Percentiles rank a stretch among this genome's conserved stretches.
These are phyloP conservation scores for Pichia exigua DNA, from an alignment of 805 yeast genomes.

Conservation along the genomic window DNA sequence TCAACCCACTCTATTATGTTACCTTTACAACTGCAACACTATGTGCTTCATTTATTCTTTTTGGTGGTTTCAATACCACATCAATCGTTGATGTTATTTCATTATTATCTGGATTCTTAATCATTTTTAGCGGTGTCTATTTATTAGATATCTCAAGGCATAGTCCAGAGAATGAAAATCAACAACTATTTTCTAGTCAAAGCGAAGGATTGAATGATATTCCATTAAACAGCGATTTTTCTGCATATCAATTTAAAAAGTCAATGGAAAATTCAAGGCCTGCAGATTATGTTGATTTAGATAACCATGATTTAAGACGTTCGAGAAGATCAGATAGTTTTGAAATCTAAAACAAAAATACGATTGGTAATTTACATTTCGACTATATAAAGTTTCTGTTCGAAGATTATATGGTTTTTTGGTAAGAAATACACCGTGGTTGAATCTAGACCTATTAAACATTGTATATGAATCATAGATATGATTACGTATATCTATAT, in stretches of 20 bases:
- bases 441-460: not conserved
- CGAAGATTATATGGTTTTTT: not conserved
- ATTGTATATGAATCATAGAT: not conserved
- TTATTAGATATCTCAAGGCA: slow-evolving; percentile 71
- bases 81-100: slow-evolving; percentile 74
- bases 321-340: slow-evolving; percentile 53
- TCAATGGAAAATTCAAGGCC: slow-evolving; percentile 51
- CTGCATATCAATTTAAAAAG: slow-evolving; percentile 64
- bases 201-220: slow-evolving; percentile 50
- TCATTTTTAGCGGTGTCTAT: slow-evolving; percentile 83
- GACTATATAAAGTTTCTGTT: not conserved
- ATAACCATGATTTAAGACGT: slow-evolving; percentile 32
- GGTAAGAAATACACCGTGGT: not conserved
- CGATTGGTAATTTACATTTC: not conserved
- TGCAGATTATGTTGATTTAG: slow-evolving; percentile 19
- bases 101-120: slow-evolving; percentile 74
- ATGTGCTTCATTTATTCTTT: slow-evolving; percentile 76
- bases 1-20: slow-evolving; percentile 84
- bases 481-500: not conserved
- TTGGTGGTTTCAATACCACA: slow-evolving; percentile 81
- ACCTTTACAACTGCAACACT: slow-evolving; percentile 86
- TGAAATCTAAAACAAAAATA: slow-evolving; percentile 24
- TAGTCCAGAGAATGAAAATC: slow-evolving; percentile 38
- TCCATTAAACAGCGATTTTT: slow-evolving; percentile 80
- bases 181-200: slow-evolving; percentile 33